These are phyloP conservation scores for Striga hermonthica DNA, from an alignment of 305 asterid genomes.

Conservation along the genomic window DNA sequence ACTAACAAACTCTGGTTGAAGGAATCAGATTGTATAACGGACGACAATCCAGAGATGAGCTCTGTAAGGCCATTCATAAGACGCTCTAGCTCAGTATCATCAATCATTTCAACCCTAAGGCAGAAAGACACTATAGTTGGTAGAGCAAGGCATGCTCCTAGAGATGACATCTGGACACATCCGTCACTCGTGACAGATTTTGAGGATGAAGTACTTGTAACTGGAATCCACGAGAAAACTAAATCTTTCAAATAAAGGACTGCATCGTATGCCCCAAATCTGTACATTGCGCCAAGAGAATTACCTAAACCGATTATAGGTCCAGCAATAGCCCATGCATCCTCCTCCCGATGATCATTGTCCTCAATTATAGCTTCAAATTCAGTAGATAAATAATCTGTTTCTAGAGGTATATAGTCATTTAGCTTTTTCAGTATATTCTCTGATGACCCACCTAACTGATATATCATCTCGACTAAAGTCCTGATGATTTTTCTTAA, in stretches of 20 bases:
- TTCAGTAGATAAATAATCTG: conserved; percentile 35
- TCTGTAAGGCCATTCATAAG: conserved; percentile 51
- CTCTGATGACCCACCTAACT: conserved; percentile 54
- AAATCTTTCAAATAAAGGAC: conserved; percentile 58
- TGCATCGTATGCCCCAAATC: conserved; percentile 68
- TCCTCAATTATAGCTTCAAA: conserved; percentile 38
- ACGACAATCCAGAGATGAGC: conserved; percentile 56
- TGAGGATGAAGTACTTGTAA: conserved; percentile 35
- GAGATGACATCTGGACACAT: conserved; percentile 33
- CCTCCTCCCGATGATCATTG: conserved; percentile 61
- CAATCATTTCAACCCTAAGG: conserved; percentile 71
- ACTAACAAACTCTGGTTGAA: conserved; percentile 69
- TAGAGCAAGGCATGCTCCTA: conserved; percentile 80
- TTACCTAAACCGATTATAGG: conserved; percentile 78
- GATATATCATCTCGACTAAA: conserved; percentile 62
- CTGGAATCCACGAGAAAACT: conserved; percentile 65
- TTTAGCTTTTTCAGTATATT: conserved; percentile 50
- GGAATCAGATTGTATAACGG: conserved; percentile 49
- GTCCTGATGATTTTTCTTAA: conserved; percentile 60
- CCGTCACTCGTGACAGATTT: not conserved
- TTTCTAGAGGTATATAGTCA: conserved; percentile 49
- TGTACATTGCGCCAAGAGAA: conserved; percentile 75
- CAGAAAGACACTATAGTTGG: conserved; percentile 72
- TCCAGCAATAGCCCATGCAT: conserved; percentile 85
- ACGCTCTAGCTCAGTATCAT: conserved; percentile 54